phyloP scores from a whole-genome alignment of 176 grass and related monocot species.

The Rhynchospora breviuscula region DNA sequence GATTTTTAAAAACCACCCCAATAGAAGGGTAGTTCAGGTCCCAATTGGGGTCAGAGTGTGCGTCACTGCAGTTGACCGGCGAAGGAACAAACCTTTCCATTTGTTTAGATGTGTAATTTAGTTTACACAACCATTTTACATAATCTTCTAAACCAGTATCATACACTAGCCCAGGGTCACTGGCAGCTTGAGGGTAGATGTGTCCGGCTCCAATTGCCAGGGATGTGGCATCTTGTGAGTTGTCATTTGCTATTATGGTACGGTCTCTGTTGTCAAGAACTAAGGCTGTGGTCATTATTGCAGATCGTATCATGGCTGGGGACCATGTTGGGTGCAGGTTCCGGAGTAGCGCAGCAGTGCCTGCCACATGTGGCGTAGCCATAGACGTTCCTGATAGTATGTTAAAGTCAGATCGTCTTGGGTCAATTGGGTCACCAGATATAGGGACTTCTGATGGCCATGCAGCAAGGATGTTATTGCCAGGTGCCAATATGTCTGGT shows the following conservation, averaged over 20 bases:
- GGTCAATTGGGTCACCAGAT: background rate
- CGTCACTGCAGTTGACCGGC: background rate
- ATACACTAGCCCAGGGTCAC: constrained; percentile 44
- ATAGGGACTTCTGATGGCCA: constrained; percentile 26
- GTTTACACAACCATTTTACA: constrained; percentile 27
- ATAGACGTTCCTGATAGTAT: constrained; percentile 35
- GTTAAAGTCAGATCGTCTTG: constrained; percentile 15
- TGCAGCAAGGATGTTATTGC: constrained; percentile 28
- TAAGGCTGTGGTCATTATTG: constrained; percentile 47
- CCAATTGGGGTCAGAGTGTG: background rate
- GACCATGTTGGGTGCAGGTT: constrained; percentile 22
- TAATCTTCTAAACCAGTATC: constrained; percentile 35
- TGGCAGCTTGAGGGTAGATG: constrained; percentile 27
- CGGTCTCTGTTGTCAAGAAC: constrained; percentile 33
- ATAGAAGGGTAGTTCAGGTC: constrained; percentile 54
- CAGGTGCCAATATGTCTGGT: constrained; percentile 24
- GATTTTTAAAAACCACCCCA: constrained; percentile 25
- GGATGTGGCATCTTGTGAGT: constrained; percentile 19
- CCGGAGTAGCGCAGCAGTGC: constrained; percentile 32
- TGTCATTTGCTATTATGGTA: constrained; percentile 12
- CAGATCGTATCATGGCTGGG: constrained; percentile 44
- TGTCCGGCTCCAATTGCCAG: constrained; percentile 23
- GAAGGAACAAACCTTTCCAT: background rate
- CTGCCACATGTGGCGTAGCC: constrained; percentile 29
- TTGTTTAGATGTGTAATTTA: constrained; percentile 41